Percentiles rank a stretch among this genome's conserved stretches.
Evolutionary conservation across 176 grass and related monocot species (phyloP).

Genomic region (Panicum miliaceum): DNA sequence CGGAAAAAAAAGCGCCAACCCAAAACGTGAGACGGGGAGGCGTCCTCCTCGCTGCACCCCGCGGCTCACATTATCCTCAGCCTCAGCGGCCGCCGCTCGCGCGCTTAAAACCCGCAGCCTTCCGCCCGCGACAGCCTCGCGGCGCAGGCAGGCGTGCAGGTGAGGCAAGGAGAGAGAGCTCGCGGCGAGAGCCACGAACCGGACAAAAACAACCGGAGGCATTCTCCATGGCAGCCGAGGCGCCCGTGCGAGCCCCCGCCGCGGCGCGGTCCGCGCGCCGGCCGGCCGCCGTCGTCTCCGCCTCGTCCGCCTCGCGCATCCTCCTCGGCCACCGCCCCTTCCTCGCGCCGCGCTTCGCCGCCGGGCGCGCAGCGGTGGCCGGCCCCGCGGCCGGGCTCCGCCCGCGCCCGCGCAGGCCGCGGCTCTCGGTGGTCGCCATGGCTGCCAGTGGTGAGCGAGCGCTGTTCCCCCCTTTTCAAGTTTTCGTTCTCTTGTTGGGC

Average conservation of each 20-base stretch:
- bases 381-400: slow-evolving; percentile 43
- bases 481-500: not conserved
- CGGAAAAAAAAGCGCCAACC: slow-evolving; percentile 29
- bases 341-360: slow-evolving; percentile 42
- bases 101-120: slow-evolving; percentile 26
- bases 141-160: slow-evolving; percentile 31
- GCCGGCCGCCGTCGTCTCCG: slow-evolving; percentile 36
- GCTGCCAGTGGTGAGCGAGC: slow-evolving; percentile 64
- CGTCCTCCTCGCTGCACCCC: slow-evolving; percentile 27
- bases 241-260: slow-evolving; percentile 47
- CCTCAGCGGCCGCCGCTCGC: not conserved
- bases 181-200: not conserved
- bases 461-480: not conserved
- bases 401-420: slow-evolving; percentile 49
- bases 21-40: slow-evolving; percentile 61
- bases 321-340: slow-evolving; percentile 66
- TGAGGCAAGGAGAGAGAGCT: not conserved
- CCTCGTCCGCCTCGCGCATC: slow-evolving; percentile 52
- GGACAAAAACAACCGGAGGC: not conserved
- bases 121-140: slow-evolving; percentile 22
- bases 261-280: slow-evolving; percentile 33
- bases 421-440: slow-evolving; percentile 75
- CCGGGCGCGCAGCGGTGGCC: slow-evolving; percentile 44
- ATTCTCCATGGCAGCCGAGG: slow-evolving; percentile 68
- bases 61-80: slow-evolving; percentile 53